Base-by-base conservation (phyloP, 345 rosid species). In the Nephelium lappaceum region DNA sequence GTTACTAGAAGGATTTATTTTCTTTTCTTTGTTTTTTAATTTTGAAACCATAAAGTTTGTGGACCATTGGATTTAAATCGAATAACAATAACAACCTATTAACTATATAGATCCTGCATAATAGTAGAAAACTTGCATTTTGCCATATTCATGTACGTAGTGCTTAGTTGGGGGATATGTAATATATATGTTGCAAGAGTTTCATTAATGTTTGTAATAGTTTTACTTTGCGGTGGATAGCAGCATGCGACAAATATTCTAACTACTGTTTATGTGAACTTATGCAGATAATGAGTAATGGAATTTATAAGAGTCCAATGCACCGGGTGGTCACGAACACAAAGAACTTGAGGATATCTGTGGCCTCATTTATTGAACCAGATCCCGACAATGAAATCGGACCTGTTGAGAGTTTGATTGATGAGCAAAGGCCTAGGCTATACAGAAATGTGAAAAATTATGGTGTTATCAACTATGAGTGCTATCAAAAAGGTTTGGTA, bases 231-330 rank as follows among this genome's bases (percentile, higher is more conserved):
- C 42, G 11, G 14, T 64, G 19, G 15, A 27, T 64, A 64, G 68
- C 11, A 25, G n/a, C 73, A 19, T 43, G 6, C 11, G 24, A 38
- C 1, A 16, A 8, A 51, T 72, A 11, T 31, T 75, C 14, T 27
- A 75, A 27, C 0, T 19, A 60, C 9, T 43, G 53, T 31, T 11
- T 36, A 19, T 21, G 9, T 71, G 69, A 41, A 38, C 31, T 14
- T 10, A 12, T 73, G 84, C 84, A 89, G 90, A 87, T 91, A 74
- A 85, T 84, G 89, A 89, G 86, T 73, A 89, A 91, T 36, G 92
- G 89, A 27, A 80, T 89, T 58, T 91, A 83, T 87, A 89, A 85
- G 80, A 86, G 91, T 77, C 66, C 86, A 0, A 51, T 88, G 76
- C 86, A 87, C 83, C 67, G 90, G 81, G 92, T 82, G 75, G 83